Percentiles rank a stretch among this genome's conserved stretches.
Conservation (phyloP, 225 moss, liverwort and hornwort species). For the Rhytidiadelphus loreus region DNA sequence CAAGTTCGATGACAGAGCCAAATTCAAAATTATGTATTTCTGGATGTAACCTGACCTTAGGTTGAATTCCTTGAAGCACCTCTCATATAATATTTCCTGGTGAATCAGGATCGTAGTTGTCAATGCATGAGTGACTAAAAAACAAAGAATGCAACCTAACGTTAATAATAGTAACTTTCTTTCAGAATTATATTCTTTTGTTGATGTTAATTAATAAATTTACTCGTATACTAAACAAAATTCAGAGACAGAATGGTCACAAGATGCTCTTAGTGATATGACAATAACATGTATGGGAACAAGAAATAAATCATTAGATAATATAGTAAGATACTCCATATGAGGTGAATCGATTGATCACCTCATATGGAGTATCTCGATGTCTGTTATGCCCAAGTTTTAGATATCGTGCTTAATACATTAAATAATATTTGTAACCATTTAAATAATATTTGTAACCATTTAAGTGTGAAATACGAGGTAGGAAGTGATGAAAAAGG, state of each 20-base stretch:
- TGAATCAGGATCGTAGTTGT: neutral
- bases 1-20: neutral
- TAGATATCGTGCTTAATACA: neutral
- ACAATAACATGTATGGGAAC: neutral
- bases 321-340: no score
- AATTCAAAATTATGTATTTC: neutral
- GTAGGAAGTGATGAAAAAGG: conserved; percentile 12
- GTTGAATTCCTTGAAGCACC: neutral
- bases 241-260: neutral
- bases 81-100: neutral
- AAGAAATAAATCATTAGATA: neutral
- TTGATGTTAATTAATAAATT: neutral
- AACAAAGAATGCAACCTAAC: neutral
- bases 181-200: neutral
- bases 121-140: neutral
- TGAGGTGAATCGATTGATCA: neutral
- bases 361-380: neutral
- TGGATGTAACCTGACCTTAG: neutral
- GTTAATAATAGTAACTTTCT: neutral
- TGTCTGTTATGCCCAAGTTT: neutral
- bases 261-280: neutral
- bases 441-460: neutral
- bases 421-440: neutral
- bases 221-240: neutral
- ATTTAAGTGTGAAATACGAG: neutral